phyloP scores from a whole-genome alignment of 2,329 filamentous ascomycete species.

The Phaeoacremonium minimum region DNA sequence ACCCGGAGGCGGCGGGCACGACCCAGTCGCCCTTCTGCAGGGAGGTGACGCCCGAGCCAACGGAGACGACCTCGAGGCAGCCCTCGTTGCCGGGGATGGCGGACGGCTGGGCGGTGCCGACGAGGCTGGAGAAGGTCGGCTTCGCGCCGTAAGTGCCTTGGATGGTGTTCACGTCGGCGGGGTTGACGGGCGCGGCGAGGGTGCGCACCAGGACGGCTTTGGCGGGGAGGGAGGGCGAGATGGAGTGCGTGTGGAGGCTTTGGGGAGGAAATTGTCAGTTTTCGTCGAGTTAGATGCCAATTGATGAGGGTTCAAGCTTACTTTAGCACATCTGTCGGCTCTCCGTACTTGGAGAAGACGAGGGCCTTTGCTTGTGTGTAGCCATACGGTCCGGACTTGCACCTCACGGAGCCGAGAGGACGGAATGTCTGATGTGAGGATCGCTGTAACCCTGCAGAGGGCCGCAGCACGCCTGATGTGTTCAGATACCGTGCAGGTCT shows the following conservation, averaged over 20 bases:
- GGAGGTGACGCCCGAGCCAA: slow-evolving; percentile 49
- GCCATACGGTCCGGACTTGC: slow-evolving; percentile 64
- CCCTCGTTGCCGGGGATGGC: slow-evolving; percentile 88
- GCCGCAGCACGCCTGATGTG: slow-evolving; percentile 2
- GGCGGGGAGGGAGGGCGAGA: slow-evolving; percentile 67
- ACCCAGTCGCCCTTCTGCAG: slow-evolving; percentile 86
- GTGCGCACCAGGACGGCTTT: slow-evolving; percentile 72
- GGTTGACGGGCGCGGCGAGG: slow-evolving; percentile 90
- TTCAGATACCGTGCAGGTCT: slow-evolving; percentile 9
- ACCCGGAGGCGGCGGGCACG: slow-evolving; percentile 75
- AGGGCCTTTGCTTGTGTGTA: slow-evolving; percentile 85
- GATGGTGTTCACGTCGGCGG: slow-evolving; percentile 95
- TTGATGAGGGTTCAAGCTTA: slow-evolving; percentile 22
- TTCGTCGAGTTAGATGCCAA: slow-evolving; percentile 1
- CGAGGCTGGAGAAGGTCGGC: slow-evolving; percentile 68
- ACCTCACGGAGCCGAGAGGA: slow-evolving; percentile 27
- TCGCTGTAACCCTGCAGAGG: too few species aligned
- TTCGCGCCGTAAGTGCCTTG: slow-evolving; percentile 93
- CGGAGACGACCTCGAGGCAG: slow-evolving; percentile 80
- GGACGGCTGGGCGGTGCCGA: slow-evolving; percentile 73
- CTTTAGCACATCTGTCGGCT: slow-evolving; percentile 67
- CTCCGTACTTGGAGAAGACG: slow-evolving; percentile 69
- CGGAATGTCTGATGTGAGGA: slow-evolving; percentile 1
- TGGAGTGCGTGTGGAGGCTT: slow-evolving; percentile 70
- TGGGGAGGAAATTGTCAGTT: slow-evolving; percentile 1